Conservation (phyloP, 2,329 filamentous ascomycete species). For the Elsinoe batatas region DNA sequence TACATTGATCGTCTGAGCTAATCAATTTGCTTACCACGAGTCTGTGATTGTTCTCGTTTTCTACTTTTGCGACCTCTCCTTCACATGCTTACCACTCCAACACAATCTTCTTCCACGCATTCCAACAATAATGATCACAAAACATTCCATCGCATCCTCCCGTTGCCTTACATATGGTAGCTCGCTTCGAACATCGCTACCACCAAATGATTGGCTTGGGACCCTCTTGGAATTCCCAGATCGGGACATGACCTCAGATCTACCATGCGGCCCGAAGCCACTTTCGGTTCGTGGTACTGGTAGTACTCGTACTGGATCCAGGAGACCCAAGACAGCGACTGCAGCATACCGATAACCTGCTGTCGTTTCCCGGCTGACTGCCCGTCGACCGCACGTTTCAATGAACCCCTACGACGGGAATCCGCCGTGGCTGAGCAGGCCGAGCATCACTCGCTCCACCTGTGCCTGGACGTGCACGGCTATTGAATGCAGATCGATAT, state of each 20-base stretch:
- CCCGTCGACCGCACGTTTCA: background rate
- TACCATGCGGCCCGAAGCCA: background rate
- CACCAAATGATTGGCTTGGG: constrained; percentile 6
- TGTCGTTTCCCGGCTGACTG: background rate
- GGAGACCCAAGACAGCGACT: background rate
- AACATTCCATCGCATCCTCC: background rate
- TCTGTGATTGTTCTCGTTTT: background rate
- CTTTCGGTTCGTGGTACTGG: background rate
- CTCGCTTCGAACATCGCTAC: constrained; percentile 3
- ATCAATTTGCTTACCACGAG: background rate
- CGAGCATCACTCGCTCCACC: background rate
- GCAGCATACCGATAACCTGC: background rate
- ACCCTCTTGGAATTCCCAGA: background rate
- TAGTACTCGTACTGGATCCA: background rate
- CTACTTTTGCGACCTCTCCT: background rate
- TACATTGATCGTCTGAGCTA: background rate
- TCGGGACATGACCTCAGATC: constrained; percentile 8
- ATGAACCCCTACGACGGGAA: background rate
- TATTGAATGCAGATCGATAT: constrained; percentile 7
- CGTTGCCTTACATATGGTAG: background rate
- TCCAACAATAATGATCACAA: too few species aligned
- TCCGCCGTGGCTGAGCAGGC: constrained; percentile 4
- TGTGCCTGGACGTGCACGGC: background rate
- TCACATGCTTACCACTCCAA: too few species aligned
- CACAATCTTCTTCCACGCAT: too few species aligned